Conservation (phyloP, 306 rosid genomes). For the Albizia julibrissin region DNA sequence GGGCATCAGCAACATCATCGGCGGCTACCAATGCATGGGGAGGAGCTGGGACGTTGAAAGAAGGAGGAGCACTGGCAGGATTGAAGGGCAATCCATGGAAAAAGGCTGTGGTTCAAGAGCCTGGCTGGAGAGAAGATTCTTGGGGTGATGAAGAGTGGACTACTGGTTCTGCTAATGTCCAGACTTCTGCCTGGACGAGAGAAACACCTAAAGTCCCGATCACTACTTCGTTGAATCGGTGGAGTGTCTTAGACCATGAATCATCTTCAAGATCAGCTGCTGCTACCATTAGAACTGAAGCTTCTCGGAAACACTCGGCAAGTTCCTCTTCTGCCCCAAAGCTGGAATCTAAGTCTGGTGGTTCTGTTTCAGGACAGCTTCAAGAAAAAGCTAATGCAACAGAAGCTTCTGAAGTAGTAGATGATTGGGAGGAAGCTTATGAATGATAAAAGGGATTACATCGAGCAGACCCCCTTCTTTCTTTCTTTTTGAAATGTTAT, state of each 20-base stretch:
- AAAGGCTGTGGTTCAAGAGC: slow-evolving; percentile 62
- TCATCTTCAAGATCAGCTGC: slow-evolving; percentile 46
- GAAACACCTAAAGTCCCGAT: slow-evolving; percentile 76
- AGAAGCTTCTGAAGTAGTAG: slow-evolving; percentile 66
- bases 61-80: slow-evolving; percentile 47
- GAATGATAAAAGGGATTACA: slow-evolving; percentile 38
- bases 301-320: slow-evolving; percentile 13
- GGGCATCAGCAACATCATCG: slow-evolving; percentile 46
- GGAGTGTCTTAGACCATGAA: slow-evolving; percentile 67
- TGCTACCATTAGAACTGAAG: slow-evolving; percentile 30
- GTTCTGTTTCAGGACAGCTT: slow-evolving; percentile 36
- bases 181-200: slow-evolving; percentile 66
- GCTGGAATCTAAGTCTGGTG: slow-evolving; percentile 39
- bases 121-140: slow-evolving; percentile 69
- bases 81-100: slow-evolving; percentile 73
- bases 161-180: slow-evolving; percentile 51
- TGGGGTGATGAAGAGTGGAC: slow-evolving; percentile 74
- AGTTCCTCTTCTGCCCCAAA: slow-evolving; percentile 18
- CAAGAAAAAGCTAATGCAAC: slow-evolving; percentile 29
- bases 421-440: slow-evolving; percentile 92
- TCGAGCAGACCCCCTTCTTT: background rate
- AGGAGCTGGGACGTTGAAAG: slow-evolving; percentile 53
- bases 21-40: slow-evolving; percentile 70
- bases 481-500: background rate
- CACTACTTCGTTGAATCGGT: slow-evolving; percentile 63